Percentiles rank a stretch among this genome's conserved stretches.
These are phyloP conservation scores for Alternaria incomplexa DNA, from an alignment of 2,329 filamentous ascomycete genomes.

Conservation along the genomic window DNA sequence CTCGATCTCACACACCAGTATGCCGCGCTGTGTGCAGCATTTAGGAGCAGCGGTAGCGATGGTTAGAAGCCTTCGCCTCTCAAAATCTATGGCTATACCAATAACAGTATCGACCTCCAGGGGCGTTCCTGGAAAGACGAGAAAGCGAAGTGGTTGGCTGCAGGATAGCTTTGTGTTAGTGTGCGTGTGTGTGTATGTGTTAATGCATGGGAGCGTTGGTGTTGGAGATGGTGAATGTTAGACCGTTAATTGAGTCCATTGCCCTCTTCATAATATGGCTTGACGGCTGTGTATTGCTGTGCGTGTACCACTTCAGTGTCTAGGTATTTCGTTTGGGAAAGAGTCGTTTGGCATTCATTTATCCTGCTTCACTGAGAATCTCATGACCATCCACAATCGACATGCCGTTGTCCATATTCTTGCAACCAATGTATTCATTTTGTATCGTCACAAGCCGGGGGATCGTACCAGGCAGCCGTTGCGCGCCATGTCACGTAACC, in stretches of 20 bases:
- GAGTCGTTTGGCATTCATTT: constrained; percentile 5
- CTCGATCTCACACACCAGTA: constrained; percentile 96
- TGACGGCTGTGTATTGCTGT: background rate
- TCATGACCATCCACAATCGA: background rate
- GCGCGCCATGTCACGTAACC: constrained; percentile 35
- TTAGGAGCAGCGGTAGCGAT: constrained; percentile 91
- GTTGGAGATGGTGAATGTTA: constrained; percentile 7
- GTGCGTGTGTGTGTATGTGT: background rate
- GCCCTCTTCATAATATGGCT: background rate
- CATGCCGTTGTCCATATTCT: constrained; percentile 21
- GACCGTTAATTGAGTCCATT: background rate
- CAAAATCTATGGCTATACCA: constrained; percentile 19
- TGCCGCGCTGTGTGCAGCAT: constrained; percentile 90
- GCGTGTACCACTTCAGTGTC: background rate
- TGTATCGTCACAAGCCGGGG: constrained; percentile 48
- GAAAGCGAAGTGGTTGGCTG: background rate
- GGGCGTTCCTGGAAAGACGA: background rate
- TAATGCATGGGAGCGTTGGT: constrained; percentile 23
- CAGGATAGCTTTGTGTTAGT: background rate
- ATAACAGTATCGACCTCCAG: constrained; percentile 1
- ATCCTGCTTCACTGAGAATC: background rate
- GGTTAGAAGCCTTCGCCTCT: constrained; percentile 58
- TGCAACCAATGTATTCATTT: constrained; percentile 50
- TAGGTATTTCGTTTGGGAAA: background rate
- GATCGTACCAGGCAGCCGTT: constrained; percentile 36